These are phyloP conservation scores for Rhodotorula toruloides DNA, from an alignment of 768 basidiomycete genomes.

Conservation along the genomic window DNA sequence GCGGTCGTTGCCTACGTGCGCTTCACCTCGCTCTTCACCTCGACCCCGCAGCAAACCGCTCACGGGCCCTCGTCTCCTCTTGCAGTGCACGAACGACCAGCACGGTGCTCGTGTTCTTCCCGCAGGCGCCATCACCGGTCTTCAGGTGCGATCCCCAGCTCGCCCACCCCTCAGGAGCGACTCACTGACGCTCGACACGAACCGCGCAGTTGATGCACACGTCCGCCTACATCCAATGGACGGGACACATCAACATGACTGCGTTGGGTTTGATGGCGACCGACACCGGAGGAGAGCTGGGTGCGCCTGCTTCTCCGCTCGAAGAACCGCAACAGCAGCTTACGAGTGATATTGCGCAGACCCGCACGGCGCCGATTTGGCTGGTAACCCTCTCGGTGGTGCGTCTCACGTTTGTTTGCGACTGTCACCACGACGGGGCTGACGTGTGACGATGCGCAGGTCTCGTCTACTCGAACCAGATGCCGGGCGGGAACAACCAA, in stretches of 20 bases:
- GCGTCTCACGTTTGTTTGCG: too few species aligned
- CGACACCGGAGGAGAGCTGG: conserved; percentile 63
- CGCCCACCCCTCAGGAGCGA: too few species aligned
- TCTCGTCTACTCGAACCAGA: conserved; percentile 11
- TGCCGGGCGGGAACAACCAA: conserved; percentile 25
- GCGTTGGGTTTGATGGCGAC: conserved; percentile 52
- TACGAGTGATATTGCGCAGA: conserved; percentile 42
- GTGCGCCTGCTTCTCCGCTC: background rate
- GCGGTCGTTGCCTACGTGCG: conserved; percentile 34
- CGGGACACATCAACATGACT: conserved; percentile 60
- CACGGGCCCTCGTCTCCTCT: too few species aligned
- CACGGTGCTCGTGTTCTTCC: conserved; percentile 68
- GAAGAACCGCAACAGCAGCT: background rate
- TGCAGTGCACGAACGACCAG: conserved; percentile 45
- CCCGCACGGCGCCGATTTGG: conserved; percentile 66
- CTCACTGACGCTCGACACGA: background rate
- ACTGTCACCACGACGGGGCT: conserved; percentile 5
- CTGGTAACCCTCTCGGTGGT: conserved; percentile 52
- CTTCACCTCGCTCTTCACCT: background rate
- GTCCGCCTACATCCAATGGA: conserved; percentile 48
- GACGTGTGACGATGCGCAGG: background rate
- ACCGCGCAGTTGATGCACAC: conserved; percentile 46
- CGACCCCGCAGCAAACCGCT: background rate
- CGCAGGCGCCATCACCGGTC: conserved; percentile 57
- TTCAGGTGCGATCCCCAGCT: too few species aligned